These are phyloP conservation scores for Penicillium frequentans DNA, from an alignment of 2,329 filamentous ascomycete genomes.

Conservation along the genomic window DNA sequence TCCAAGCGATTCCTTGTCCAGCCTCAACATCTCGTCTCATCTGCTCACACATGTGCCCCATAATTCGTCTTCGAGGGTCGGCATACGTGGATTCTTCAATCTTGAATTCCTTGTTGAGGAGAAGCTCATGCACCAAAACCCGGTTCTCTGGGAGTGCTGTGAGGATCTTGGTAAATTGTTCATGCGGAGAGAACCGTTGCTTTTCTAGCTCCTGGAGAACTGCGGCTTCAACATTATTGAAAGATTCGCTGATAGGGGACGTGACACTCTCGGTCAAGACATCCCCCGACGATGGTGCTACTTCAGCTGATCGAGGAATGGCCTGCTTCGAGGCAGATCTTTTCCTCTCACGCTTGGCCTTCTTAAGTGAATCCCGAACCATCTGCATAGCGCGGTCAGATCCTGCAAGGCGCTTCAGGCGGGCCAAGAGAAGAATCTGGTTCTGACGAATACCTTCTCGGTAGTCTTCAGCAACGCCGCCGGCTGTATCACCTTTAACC, in stretches of 20 bases:
- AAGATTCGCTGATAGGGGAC: constrained; percentile 43
- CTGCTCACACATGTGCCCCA: constrained; percentile 58
- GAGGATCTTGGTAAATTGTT: constrained; percentile 53
- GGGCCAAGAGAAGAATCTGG: constrained; percentile 62
- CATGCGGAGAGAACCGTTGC: constrained; percentile 37
- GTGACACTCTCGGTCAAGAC: constrained; percentile 38
- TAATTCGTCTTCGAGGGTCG: constrained; percentile 56
- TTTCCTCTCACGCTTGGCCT: constrained; percentile 55
- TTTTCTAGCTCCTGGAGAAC: constrained; percentile 37
- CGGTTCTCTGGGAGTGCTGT: constrained; percentile 63
- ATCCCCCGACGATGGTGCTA: constrained; percentile 33
- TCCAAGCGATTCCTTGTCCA: constrained; percentile 59
- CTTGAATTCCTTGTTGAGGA: constrained; percentile 63
- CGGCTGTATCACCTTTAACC: constrained; percentile 62
- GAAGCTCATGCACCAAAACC: constrained; percentile 62
- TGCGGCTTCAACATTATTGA: constrained; percentile 36
- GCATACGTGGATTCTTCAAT: constrained; percentile 54
- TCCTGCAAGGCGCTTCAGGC: constrained; percentile 62
- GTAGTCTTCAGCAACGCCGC: constrained; percentile 64
- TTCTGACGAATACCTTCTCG: constrained; percentile 65
- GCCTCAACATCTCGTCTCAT: constrained; percentile 60
- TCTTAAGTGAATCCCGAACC: constrained; percentile 61
- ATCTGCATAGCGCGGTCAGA: constrained; percentile 60
- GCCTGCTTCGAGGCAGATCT: constrained; percentile 56
- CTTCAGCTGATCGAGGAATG: constrained; percentile 56